phyloP scores from a whole-genome alignment of 306 rosid genomes.

The Dicorynia guianensis region DNA sequence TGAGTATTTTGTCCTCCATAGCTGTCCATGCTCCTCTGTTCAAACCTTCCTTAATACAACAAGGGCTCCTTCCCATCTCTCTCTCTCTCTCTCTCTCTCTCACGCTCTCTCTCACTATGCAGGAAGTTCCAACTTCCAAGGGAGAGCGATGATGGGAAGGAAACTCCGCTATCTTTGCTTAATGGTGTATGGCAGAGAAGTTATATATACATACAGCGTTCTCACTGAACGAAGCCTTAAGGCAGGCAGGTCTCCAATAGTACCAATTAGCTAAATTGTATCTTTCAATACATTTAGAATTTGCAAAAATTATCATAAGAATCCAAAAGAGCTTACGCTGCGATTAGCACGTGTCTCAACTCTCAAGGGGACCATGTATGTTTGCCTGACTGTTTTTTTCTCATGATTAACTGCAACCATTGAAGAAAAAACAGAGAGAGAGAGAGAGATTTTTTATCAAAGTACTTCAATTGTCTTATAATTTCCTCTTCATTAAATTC shows the following conservation, averaged over 20 bases:
- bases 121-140: not conserved
- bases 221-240: not conserved
- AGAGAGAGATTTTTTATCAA: too few relatives aligned
- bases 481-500: too few relatives aligned
- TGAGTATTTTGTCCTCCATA: slow-evolving; percentile 53
- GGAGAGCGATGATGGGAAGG: slow-evolving; percentile 16
- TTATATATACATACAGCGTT: slow-evolving; percentile 1
- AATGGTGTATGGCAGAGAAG: not conserved
- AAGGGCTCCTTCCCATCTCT: slow-evolving; percentile 59
- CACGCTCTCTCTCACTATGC: not conserved
- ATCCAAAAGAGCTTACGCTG: not conserved
- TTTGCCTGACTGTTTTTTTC: too few relatives aligned
- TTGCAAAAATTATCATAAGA: not conserved
- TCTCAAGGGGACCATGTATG: not conserved
- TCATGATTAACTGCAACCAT: too few relatives aligned
- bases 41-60: slow-evolving; percentile 56
- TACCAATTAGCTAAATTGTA: slow-evolving; percentile 9
- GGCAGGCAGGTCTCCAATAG: not conserved
- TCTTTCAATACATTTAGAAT: too few relatives aligned
- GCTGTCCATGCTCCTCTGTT: slow-evolving; percentile 68
- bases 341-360: not conserved
- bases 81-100: not conserved
- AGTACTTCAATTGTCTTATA: too few relatives aligned
- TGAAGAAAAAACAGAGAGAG: too few relatives aligned
- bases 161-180: not conserved